Percentiles rank a stretch among this genome's conserved stretches.
phyloP scores from a whole-genome alignment of 2,329 filamentous ascomycete species.

The Chrysoporthe austroafricana region DNA sequence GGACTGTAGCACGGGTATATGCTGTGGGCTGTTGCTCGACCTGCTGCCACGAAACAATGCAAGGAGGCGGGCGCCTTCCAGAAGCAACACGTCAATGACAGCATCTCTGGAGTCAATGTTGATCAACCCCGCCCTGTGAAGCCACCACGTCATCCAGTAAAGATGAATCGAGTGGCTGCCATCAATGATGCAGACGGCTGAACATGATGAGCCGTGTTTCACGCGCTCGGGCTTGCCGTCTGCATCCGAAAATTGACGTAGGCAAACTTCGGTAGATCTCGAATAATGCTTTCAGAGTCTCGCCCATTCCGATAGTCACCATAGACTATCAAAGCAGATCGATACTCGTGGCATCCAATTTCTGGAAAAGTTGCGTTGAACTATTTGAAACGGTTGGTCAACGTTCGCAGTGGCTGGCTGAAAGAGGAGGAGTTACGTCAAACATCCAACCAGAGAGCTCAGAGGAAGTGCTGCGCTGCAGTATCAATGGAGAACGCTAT shows the following conservation, averaged over 20 bases:
- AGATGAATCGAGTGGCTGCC: slow-evolving; percentile 5
- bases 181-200: background rate
- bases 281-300: background rate
- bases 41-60: background rate
- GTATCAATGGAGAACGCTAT: background rate
- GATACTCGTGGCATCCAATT: background rate
- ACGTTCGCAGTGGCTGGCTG: background rate
- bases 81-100: background rate
- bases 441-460: background rate
- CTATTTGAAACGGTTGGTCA: background rate
- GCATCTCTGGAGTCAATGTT: background rate
- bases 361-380: background rate
- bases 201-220: slow-evolving; percentile 8
- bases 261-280: background rate
- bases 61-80: background rate
- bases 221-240: background rate
- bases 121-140: background rate
- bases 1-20: background rate
- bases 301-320: background rate
- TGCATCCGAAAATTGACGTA: background rate
- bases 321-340: background rate
- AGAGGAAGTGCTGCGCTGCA: background rate
- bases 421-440: background rate
- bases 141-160: background rate
- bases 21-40: background rate